Evolutionary conservation across 1,139 yeast genomes (phyloP).

Genomic region (Yamadazyma sp.): DNA sequence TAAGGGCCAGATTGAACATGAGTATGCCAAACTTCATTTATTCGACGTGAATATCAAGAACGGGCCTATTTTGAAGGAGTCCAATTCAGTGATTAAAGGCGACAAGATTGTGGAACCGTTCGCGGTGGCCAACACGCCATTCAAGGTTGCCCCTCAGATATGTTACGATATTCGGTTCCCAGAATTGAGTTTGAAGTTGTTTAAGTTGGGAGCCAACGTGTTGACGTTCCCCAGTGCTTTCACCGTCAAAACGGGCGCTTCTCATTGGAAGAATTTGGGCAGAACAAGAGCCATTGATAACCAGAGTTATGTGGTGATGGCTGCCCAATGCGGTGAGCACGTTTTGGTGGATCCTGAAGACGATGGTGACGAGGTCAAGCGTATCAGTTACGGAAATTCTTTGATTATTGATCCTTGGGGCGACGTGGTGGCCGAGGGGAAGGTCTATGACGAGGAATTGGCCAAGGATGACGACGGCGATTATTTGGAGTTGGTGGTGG

Average conservation of each 20-base stretch:
- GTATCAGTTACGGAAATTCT: conserved; percentile 81
- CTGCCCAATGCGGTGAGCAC: conserved; percentile 88
- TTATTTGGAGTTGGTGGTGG: conserved; percentile 55
- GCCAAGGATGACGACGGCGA: conserved; percentile 47
- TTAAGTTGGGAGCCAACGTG: conserved; percentile 74
- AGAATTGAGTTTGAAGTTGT: conserved; percentile 65
- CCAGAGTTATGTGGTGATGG: conserved; percentile 84
- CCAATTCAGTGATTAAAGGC: conserved; percentile 84
- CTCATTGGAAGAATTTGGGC: conserved; percentile 85
- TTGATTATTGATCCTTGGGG: conserved; percentile 94
- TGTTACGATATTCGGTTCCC: conserved; percentile 93
- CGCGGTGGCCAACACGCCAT: conserved; percentile 25
- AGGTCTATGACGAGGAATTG: conserved; percentile 27
- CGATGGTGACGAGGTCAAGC: conserved; percentile 25
- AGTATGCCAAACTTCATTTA: conserved; percentile 83
- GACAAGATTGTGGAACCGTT: conserved; percentile 54
- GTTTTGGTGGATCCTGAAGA: conserved; percentile 34
- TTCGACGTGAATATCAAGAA: conserved; percentile 83
- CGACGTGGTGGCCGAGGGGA: conserved; percentile 60
- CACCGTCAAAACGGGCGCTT: conserved; percentile 85
- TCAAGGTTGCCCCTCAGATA: conserved; percentile 70
- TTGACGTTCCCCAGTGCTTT: conserved; percentile 89
- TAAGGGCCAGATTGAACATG: conserved; percentile 59
- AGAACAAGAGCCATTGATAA: conserved; percentile 84
- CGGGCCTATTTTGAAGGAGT: conserved; percentile 74